phyloP scores from a whole-genome alignment of 768 basidiomycete species.

The Lepiota subincarnata region DNA sequence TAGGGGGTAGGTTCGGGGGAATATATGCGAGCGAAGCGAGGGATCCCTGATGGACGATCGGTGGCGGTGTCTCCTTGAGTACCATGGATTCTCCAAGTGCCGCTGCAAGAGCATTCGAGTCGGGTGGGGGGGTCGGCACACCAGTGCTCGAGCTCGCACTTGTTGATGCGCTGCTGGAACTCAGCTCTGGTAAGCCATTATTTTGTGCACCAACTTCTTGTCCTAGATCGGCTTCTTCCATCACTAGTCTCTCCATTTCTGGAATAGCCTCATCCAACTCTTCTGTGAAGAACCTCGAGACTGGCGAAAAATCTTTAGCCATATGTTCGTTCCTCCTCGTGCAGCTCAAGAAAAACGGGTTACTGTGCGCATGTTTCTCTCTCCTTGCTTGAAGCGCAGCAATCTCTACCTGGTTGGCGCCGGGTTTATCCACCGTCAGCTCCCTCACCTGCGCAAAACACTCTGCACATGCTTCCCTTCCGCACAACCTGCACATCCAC shows the following conservation, averaged over 20 bases:
- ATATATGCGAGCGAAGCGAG: constrained; percentile 15
- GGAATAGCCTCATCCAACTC: constrained; percentile 64
- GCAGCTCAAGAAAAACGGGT: constrained; percentile 74
- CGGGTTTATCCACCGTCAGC: constrained; percentile 50
- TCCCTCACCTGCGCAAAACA: constrained; percentile 71
- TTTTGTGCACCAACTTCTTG: neutral
- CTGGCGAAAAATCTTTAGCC: constrained; percentile 66
- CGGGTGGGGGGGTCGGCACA: constrained; percentile 9
- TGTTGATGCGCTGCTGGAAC: neutral
- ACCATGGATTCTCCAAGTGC: constrained; percentile 1
- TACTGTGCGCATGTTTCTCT: constrained; percentile 59
- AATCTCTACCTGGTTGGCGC: constrained; percentile 44
- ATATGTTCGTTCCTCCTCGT: constrained; percentile 69
- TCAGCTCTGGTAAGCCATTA: constrained; percentile 8
- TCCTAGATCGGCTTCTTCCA: constrained; percentile 9
- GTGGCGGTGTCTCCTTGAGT: constrained; percentile 6
- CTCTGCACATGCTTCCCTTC: constrained; percentile 83
- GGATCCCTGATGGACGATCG: neutral
- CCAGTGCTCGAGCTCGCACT: constrained; percentile 5
- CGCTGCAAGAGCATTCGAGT: constrained; percentile 3
- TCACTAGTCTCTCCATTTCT: constrained; percentile 61
- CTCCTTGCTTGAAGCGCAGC: constrained; percentile 46
- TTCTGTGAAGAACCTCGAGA: constrained; percentile 65
- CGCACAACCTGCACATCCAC: constrained; percentile 91
- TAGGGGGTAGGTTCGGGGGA: constrained; percentile 22